phyloP scores from a whole-genome alignment of 805 yeast species.

The Pichia ethanolica region DNA sequence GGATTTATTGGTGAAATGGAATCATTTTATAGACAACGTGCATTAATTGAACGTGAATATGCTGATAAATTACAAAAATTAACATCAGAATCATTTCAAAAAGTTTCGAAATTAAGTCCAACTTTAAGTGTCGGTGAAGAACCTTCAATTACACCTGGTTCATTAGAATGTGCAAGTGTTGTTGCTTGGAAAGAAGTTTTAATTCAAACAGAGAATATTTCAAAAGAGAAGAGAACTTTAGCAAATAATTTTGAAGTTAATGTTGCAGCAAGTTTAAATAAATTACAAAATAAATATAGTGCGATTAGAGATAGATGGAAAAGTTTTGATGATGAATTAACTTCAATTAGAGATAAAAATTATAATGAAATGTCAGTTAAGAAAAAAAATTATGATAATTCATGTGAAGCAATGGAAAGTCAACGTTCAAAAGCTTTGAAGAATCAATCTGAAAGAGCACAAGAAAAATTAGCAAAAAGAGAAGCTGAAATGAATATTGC shows the following conservation, averaged over 20 bases:
- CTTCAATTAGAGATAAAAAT: slow-evolving; percentile 37
- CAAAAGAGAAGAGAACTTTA: slow-evolving; percentile 56
- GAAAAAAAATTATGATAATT: slow-evolving; percentile 71
- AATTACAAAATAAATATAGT: slow-evolving; percentile 46
- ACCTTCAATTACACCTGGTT: slow-evolving; percentile 91
- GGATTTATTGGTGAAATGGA: slow-evolving; percentile 75
- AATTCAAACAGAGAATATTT: slow-evolving; percentile 72
- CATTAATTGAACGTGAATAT: slow-evolving; percentile 77
- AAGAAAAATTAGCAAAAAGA: slow-evolving; percentile 49
- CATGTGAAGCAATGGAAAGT: slow-evolving; percentile 73
- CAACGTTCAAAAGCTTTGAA: slow-evolving; percentile 71
- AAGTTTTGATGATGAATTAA: slow-evolving; percentile 51
- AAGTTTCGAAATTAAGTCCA: slow-evolving; percentile 64
- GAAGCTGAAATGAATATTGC: slow-evolving; percentile 77
- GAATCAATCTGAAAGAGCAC: slow-evolving; percentile 40
- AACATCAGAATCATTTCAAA: slow-evolving; percentile 62
- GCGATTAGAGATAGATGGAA: slow-evolving; percentile 49
- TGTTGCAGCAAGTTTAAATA: slow-evolving; percentile 53
- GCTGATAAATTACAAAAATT: slow-evolving; percentile 57
- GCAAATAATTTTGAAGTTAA: slow-evolving; percentile 52
- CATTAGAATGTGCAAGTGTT: slow-evolving; percentile 77
- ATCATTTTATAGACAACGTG: slow-evolving; percentile 75
- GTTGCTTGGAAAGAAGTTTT: slow-evolving; percentile 89
- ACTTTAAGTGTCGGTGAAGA: slow-evolving; percentile 79
- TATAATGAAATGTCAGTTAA: slow-evolving; percentile 54